These are phyloP conservation scores for Claviceps humidiphila DNA, from an alignment of 2,329 filamentous ascomycete genomes.

Conservation along the genomic window DNA sequence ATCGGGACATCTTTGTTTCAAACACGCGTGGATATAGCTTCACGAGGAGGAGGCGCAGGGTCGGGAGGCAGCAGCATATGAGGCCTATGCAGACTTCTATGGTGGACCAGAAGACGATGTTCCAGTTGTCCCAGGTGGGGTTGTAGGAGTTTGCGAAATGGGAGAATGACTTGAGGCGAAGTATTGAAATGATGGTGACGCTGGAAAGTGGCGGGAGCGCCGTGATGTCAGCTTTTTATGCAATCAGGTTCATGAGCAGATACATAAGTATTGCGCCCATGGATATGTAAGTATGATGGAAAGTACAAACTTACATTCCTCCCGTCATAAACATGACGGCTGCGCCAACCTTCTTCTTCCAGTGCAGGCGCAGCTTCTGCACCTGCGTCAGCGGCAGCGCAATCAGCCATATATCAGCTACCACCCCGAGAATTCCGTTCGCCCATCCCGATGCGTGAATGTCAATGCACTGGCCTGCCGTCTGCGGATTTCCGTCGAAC, in stretches of 20 bases:
- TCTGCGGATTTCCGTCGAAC: slow-evolving; percentile 25
- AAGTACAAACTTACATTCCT: slow-evolving; percentile 14
- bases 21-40: not conserved
- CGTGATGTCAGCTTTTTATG: not conserved
- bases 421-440: slow-evolving; percentile 32
- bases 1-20: not conserved
- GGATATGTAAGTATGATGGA: not conserved
- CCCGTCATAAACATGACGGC: slow-evolving; percentile 30
- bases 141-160: slow-evolving; percentile 12
- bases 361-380: slow-evolving; percentile 18
- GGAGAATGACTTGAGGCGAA: slow-evolving; percentile 12
- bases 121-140: slow-evolving; percentile 13
- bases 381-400: slow-evolving; percentile 28
- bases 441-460: slow-evolving; percentile 31
- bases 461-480: slow-evolving; percentile 29
- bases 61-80: slow-evolving; percentile 15
- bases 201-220: slow-evolving; percentile 5
- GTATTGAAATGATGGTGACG: slow-evolving; percentile 13
- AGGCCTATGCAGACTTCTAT: slow-evolving; percentile 15
- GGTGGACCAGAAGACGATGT: slow-evolving; percentile 12
- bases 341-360: slow-evolving; percentile 18
- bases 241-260: not conserved
- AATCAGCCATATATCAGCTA: slow-evolving; percentile 32
- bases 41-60: slow-evolving; percentile 13
- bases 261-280: not conserved